Conservation (phyloP, 129 eudicot genomes). For the Saussurea involucrata region DNA sequence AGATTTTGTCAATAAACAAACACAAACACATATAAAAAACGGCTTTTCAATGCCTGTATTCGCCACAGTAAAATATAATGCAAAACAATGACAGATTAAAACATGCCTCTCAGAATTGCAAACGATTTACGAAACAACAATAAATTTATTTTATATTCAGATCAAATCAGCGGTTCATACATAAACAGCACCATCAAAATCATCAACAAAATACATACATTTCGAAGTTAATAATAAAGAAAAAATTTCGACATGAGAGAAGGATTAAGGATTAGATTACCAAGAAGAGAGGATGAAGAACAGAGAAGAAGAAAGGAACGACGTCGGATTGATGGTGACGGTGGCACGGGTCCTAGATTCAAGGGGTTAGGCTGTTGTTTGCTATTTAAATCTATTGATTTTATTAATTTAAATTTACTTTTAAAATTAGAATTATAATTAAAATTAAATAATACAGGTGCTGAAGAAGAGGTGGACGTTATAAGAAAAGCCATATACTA, state of each 20-base stretch:
- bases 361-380: slow-evolving; percentile 4
- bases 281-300: slow-evolving; percentile 18
- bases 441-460: not conserved
- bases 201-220: not conserved
- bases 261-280: not conserved
- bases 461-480: not conserved
- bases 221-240: not conserved
- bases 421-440: not conserved
- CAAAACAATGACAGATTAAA: not conserved
- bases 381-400: not conserved
- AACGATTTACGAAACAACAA: not conserved
- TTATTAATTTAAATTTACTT: not conserved
- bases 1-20: not conserved
- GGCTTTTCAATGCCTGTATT: not conserved
- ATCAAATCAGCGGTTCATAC: slow-evolving; percentile 4
- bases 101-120: not conserved
- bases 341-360: slow-evolving; percentile 9
- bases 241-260: not conserved
- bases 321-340: slow-evolving; percentile 23
- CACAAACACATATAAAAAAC: not conserved
- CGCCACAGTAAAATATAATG: not conserved
- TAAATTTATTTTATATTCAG: not conserved
- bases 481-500: slow-evolving; percentile 16
- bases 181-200: not conserved
- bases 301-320: slow-evolving; percentile 27